Evolutionary conservation across 2,329 filamentous ascomycete genomes (phyloP).

Genomic region (Triangularia verruculosa): DNA sequence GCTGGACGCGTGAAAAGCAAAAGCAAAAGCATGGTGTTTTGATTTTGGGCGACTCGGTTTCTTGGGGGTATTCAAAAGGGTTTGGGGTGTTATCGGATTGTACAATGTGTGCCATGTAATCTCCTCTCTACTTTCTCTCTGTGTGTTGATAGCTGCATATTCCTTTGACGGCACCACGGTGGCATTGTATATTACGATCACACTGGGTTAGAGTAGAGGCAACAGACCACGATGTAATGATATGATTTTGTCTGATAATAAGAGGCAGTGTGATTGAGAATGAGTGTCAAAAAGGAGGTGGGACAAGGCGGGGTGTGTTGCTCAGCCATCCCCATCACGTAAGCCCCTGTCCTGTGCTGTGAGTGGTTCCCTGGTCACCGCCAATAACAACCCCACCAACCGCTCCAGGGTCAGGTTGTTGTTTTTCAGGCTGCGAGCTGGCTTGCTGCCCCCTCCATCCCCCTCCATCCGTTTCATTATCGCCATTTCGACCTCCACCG

Average conservation of each 20-base stretch:
- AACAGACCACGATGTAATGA: constrained; percentile 12
- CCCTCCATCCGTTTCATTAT: constrained; percentile 25
- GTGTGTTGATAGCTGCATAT: constrained; percentile 31
- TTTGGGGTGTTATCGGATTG: constrained; percentile 46
- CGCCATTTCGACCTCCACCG: constrained; percentile 9
- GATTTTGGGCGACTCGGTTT: constrained; percentile 36
- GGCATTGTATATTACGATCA: constrained; percentile 32
- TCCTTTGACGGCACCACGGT: constrained; percentile 16
- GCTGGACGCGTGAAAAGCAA: constrained; percentile 16
- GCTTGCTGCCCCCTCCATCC: not conserved
- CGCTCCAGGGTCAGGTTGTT: not conserved
- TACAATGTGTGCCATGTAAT: constrained; percentile 40
- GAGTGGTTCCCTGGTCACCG: not conserved
- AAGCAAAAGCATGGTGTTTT: constrained; percentile 13
- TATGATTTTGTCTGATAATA: not conserved
- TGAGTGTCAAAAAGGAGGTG: not conserved
- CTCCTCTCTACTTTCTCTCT: constrained; percentile 35
- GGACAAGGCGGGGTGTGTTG: not conserved
- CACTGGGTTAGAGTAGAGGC: constrained; percentile 27
- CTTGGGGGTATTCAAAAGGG: constrained; percentile 42
- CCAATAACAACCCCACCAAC: not conserved
- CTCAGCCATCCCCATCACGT: not conserved
- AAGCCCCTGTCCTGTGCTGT: too few relatives aligned
- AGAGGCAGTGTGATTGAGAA: not conserved
- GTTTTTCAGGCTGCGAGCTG: not conserved